phyloP scores from a whole-genome alignment of 768 basidiomycete species.

The Suillus ampliporus region DNA sequence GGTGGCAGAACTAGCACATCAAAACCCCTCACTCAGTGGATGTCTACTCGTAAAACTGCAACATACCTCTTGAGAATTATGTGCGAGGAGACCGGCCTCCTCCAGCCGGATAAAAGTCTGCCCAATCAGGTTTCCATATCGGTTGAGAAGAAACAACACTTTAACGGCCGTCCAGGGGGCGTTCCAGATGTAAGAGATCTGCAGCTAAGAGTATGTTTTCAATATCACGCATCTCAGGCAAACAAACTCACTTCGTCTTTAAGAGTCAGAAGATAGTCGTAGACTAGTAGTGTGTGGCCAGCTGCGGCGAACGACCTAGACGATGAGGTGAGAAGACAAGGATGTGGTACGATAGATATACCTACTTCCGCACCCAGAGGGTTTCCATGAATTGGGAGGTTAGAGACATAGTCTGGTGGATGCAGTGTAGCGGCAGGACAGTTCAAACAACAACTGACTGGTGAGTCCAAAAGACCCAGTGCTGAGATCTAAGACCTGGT shows the following conservation, averaged over 20 bases:
- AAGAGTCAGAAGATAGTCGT: slow-evolving; percentile 34
- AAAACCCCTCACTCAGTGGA: background rate
- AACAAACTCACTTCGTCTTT: slow-evolving; percentile 28
- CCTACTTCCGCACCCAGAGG: background rate
- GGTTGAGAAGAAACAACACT: slow-evolving; percentile 21
- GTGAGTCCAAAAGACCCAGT: background rate
- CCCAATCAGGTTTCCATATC: slow-evolving; percentile 23
- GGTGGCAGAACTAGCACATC: slow-evolving; percentile 24
- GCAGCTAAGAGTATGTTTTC: slow-evolving; percentile 11
- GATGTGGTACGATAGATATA: background rate
- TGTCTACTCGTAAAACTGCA: background rate
- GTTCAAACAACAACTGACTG: no score
- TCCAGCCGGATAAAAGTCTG: slow-evolving; percentile 27
- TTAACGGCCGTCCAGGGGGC: slow-evolving; percentile 21
- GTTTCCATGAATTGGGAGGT: background rate
- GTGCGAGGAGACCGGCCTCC: slow-evolving; percentile 26
- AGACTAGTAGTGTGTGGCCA: slow-evolving; percentile 26
- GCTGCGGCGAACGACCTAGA: slow-evolving; percentile 19
- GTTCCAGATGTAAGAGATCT: slow-evolving; percentile 16
- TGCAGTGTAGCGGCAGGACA: background rate
- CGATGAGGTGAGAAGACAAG: background rate
- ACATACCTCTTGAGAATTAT: slow-evolving; percentile 22
- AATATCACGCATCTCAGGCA: slow-evolving; percentile 14
- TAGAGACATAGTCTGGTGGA: background rate
- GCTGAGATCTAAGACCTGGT: no score